These are phyloP conservation scores for Bjerkandera adusta DNA, from an alignment of 1,284 basidiomycete species.

Conservation along the genomic window DNA sequence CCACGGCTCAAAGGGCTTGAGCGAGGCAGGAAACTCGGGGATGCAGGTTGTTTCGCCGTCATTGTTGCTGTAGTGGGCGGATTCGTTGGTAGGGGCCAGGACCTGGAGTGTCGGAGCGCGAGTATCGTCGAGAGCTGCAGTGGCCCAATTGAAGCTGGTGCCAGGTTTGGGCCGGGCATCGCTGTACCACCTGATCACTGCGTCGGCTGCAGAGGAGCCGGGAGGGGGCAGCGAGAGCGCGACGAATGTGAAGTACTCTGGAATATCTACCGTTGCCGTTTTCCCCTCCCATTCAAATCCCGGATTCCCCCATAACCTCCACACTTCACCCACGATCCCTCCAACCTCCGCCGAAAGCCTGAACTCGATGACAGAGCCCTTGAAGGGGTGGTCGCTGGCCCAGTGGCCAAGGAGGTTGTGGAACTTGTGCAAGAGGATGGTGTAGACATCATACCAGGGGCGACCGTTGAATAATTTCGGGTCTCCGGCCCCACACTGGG, in stretches of 20 bases:
- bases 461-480: neutral
- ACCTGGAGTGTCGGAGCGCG: slow-evolving; percentile 12
- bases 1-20: slow-evolving; percentile 1
- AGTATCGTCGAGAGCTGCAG: too few relatives aligned
- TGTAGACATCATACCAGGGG: slow-evolving; percentile 11
- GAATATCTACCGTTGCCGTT: neutral
- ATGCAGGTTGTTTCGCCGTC: too few relatives aligned
- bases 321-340: slow-evolving; percentile 12
- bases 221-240: neutral
- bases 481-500: slow-evolving; percentile 7
- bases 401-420: slow-evolving; percentile 13
- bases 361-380: slow-evolving; percentile 13
- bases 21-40: neutral
- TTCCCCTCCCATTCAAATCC: neutral
- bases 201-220: neutral
- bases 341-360: slow-evolving; percentile 2
- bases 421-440: slow-evolving; percentile 10
- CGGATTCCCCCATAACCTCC: too few relatives aligned
- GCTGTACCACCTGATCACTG: slow-evolving; percentile 6
- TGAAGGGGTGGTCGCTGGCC: slow-evolving; percentile 15
- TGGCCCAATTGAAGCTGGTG: neutral
- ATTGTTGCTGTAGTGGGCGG: too few relatives aligned
- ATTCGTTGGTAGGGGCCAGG: slow-evolving; percentile 14
- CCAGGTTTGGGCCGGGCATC: neutral
- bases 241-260: slow-evolving; percentile 1